phyloP scores from a whole-genome alignment of 2,329 filamentous ascomycete species.

The Hirsutella minnesotensis region DNA sequence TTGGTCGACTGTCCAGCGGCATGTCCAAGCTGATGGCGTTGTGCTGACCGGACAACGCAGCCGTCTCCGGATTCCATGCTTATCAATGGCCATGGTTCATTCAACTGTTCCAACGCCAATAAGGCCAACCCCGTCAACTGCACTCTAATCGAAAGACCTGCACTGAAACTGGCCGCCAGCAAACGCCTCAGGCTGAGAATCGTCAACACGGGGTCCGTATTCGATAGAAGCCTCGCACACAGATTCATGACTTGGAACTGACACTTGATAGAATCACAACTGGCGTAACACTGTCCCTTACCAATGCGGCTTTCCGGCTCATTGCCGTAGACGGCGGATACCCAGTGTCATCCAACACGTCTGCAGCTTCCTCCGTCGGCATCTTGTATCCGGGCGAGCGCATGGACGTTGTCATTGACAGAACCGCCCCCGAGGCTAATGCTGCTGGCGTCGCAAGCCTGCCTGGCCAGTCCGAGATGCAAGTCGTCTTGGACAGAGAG shows the following conservation, averaged over 20 bases:
- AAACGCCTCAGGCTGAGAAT: conserved; percentile 7
- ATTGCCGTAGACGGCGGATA: conserved; percentile 10
- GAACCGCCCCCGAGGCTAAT: neutral
- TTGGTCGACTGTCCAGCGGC: neutral
- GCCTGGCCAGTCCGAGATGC: neutral
- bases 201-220: conserved; percentile 9
- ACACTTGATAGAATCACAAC: conserved; percentile 2
- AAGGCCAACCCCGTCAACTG: conserved; percentile 7
- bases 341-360: conserved; percentile 4
- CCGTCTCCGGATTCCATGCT: conserved; percentile 28
- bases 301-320: conserved; percentile 5
- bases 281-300: conserved; percentile 3
- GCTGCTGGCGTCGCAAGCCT: neutral
- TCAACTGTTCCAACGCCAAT: conserved; percentile 10
- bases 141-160: conserved; percentile 3
- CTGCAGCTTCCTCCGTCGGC: conserved; percentile 6
- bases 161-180: conserved; percentile 3
- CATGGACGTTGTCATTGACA: conserved; percentile 8
- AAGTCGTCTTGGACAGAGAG: conserved; percentile 7
- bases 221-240: neutral
- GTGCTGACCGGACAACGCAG: neutral
- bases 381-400: conserved; percentile 11
- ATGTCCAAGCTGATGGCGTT: neutral
- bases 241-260: neutral
- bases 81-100: conserved; percentile 21